phyloP scores from a whole-genome alignment of 2,329 filamentous ascomycete species.

The Sporothrix variecibatus region DNA sequence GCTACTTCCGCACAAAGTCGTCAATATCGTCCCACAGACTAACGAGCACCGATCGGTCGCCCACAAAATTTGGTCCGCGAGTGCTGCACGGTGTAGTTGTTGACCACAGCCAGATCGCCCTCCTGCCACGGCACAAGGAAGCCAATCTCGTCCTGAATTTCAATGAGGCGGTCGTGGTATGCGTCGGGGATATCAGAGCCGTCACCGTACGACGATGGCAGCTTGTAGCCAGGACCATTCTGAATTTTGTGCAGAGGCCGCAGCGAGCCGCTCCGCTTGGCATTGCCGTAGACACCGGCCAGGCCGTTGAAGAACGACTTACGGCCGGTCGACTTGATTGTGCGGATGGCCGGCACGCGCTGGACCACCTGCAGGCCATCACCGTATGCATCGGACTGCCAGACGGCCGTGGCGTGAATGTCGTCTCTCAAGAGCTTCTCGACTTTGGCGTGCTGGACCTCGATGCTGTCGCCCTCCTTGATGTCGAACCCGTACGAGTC shows the following conservation, averaged over 20 bases:
- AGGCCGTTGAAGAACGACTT: conserved; percentile 25
- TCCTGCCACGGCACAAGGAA: conserved; percentile 28
- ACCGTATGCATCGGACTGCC: conserved; percentile 24
- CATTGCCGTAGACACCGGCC: conserved; percentile 24
- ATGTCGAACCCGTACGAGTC: conserved; percentile 29
- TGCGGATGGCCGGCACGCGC: conserved; percentile 25
- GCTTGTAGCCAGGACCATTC: conserved; percentile 31
- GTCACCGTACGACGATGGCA: conserved; percentile 33
- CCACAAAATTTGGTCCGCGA: conserved; percentile 17
- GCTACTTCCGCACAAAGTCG: conserved; percentile 3
- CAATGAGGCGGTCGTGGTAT: conserved; percentile 34
- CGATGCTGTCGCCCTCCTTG: conserved; percentile 14
- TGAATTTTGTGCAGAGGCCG: conserved; percentile 16
- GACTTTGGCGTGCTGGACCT: conserved; percentile 25
- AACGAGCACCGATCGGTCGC: conserved; percentile 12
- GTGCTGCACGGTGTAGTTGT: conserved; percentile 35
- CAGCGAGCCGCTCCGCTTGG: conserved; percentile 13
- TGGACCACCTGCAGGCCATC: conserved; percentile 27
- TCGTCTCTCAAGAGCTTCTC: conserved; percentile 16
- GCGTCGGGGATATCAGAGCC: conserved; percentile 33
- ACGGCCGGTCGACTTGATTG: conserved; percentile 19
- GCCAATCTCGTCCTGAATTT: conserved; percentile 35
- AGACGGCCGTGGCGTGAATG: conserved; percentile 23
- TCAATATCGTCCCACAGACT: conserved; percentile 20
- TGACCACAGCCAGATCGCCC: conserved; percentile 22